Evolutionary conservation across 2,329 filamentous ascomycete species (phyloP).

Genomic region (Penicillium sclerotigenum): DNA sequence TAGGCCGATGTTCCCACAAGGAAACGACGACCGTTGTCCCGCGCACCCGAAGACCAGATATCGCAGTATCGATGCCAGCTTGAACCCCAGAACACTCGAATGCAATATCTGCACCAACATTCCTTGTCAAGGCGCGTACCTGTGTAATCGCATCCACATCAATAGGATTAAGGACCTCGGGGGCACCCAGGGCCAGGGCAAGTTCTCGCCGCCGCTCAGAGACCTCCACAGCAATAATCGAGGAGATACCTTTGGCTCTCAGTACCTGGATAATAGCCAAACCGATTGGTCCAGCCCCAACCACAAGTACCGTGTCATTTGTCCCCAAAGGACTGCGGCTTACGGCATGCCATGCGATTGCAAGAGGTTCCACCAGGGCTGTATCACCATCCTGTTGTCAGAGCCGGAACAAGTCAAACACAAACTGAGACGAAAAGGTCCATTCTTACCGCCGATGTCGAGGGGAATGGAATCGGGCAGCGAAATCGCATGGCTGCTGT

Average conservation of each 20-base stretch:
- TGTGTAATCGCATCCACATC: constrained; percentile 47
- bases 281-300: constrained; percentile 62
- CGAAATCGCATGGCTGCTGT: constrained; percentile 19
- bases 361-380: constrained; percentile 61
- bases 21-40: constrained; percentile 62
- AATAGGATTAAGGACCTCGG: constrained; percentile 52
- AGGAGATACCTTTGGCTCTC: constrained; percentile 50
- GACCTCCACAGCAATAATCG: constrained; percentile 59
- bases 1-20: constrained; percentile 58
- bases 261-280: constrained; percentile 59
- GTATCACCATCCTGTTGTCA: not conserved
- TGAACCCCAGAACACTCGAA: constrained; percentile 64
- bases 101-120: constrained; percentile 50
- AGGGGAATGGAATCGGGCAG: constrained; percentile 24
- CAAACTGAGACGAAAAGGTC: not conserved
- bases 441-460: constrained; percentile 22
- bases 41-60: constrained; percentile 50
- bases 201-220: constrained; percentile 51
- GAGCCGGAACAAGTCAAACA: not conserved
- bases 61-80: constrained; percentile 47
- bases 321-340: constrained; percentile 46
- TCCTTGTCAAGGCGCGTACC: constrained; percentile 48
- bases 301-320: constrained; percentile 51
- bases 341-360: constrained; percentile 63
- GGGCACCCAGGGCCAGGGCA: constrained; percentile 54